These are phyloP conservation scores for Nematodospora anomalae DNA, from an alignment of 1,139 yeast genomes.

Conservation along the genomic window DNA sequence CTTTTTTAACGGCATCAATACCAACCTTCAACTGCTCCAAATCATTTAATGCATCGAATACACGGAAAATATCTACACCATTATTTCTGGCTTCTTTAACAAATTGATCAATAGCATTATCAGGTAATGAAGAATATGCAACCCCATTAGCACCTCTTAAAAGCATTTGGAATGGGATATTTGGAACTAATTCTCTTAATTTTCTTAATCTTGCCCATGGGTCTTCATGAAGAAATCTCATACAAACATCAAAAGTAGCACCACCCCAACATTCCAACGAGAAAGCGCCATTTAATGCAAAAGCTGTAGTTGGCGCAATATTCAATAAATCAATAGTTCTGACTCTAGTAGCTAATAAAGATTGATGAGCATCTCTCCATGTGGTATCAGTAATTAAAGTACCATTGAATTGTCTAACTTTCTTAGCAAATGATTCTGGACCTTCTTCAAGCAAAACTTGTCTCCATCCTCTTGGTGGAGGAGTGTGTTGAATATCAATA, in stretches of 20 bases:
- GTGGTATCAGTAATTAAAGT: conserved; percentile 96
- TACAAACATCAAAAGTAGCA: conserved; percentile 97
- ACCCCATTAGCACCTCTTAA: conserved; percentile 99
- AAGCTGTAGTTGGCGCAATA: conserved; percentile 92
- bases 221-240: conserved; percentile 97
- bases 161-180: conserved; percentile 98
- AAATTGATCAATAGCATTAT: conserved; percentile 97
- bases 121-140: conserved; percentile 96
- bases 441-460: conserved; percentile 80
- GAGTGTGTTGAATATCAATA: conserved; percentile 55
- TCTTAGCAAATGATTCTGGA: conserved; percentile 84
- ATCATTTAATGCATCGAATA: conserved; percentile 95
- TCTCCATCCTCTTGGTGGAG: conserved; percentile 86
- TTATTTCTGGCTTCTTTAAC: conserved; percentile 90
- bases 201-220: conserved; percentile 97
- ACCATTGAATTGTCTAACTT: conserved; percentile 82
- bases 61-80: conserved; percentile 97
- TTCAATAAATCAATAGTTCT: conserved; percentile 89
- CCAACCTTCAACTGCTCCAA: conserved; percentile 96
- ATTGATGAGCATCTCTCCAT: conserved; percentile 99
- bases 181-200: conserved; percentile 88
- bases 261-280: conserved; percentile 99
- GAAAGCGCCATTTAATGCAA: conserved; percentile 86
- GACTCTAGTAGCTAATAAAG: conserved; percentile 95
- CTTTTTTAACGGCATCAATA: conserved; percentile 95